Percentiles rank a stretch among this genome's conserved stretches.
Conservation (phyloP, 345 rosid species). For the Hirschfeldia incana region DNA sequence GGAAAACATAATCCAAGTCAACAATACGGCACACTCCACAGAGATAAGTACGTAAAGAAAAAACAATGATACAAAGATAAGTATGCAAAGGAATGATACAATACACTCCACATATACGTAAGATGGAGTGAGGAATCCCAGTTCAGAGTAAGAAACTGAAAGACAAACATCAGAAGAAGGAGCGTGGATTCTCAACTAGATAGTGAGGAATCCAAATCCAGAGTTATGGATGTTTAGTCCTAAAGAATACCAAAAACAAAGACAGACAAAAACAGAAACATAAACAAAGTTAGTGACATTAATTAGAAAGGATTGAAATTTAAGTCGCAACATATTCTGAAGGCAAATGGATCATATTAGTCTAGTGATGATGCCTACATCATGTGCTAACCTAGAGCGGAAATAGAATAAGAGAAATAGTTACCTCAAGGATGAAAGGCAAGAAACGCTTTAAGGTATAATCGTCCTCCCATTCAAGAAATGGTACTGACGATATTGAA, state of each 20-base stretch:
- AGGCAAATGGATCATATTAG: background rate
- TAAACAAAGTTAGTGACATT: background rate
- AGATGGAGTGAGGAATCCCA: background rate
- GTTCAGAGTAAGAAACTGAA: background rate
- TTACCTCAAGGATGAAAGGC: background rate
- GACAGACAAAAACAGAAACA: no score
- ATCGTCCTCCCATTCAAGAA: background rate
- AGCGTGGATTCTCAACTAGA: no score
- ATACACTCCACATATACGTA: background rate
- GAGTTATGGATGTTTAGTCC: no score
- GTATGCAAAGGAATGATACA: background rate
- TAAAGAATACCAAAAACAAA: no score
- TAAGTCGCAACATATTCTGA: background rate
- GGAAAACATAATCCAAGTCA: background rate
- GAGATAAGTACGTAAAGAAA: background rate
- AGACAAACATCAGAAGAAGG: background rate
- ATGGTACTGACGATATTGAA: accelerated
- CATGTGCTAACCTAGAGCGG: background rate
- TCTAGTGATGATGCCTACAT: background rate
- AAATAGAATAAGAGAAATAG: background rate
- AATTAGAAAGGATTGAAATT: background rate
- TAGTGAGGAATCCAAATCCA: no score
- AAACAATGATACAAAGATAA: background rate
- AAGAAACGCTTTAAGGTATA: constrained; percentile 6
- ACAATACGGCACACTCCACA: background rate